Base-by-base conservation (phyloP, 179 eudicot genomes). In the Spinacia oleracea region DNA sequence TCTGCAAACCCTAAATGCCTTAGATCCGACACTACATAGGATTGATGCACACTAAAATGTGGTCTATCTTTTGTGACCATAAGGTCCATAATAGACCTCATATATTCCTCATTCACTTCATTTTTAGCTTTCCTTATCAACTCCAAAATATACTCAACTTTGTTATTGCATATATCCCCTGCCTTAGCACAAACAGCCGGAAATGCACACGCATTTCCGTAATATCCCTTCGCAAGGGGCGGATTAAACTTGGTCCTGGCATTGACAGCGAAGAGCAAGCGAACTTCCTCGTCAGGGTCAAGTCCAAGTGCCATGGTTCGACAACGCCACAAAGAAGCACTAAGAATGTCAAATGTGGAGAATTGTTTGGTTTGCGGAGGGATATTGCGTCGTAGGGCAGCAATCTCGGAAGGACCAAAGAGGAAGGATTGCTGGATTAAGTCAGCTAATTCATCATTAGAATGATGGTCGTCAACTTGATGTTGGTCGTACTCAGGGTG, bases 21-120 rank as follows among this genome's bases (percentile, higher is more conserved):
- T 32, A 90, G 85, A 25, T 92, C 95, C 0, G 97, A 92, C 16
- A 89, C 91, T 23, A 92, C 73, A 32, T 79, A 92, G 15, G 81
- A 84, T n/a, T 84, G 69, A 43, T 81, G 83, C 42, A 84, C 81
- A 0, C 89, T 58, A 78, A 88, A 89, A 48, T 84, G 89, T 0
- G 92, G 95, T 18, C 91, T 78, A 7, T 85, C 90, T 23, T 65
- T 82, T 1, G 81, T 73, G 15, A 87, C 90, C 90, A 92, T 87
- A 34, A 90, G 83, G 51, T 89, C 90, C 2, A 90, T 88, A 45
- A 87, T 40, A 1, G 96, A 91, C 77, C 77, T 88, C 77, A 83
- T 73, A 70, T 85, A 85, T 59, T 89, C 91, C 53, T 85, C 88
- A 5, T 72, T 85, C 20, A 90, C 85, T n/a, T 75, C 74, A 0